Conservation (phyloP, 225 moss, liverwort and hornwort species). For the Lunularia cruciata region DNA sequence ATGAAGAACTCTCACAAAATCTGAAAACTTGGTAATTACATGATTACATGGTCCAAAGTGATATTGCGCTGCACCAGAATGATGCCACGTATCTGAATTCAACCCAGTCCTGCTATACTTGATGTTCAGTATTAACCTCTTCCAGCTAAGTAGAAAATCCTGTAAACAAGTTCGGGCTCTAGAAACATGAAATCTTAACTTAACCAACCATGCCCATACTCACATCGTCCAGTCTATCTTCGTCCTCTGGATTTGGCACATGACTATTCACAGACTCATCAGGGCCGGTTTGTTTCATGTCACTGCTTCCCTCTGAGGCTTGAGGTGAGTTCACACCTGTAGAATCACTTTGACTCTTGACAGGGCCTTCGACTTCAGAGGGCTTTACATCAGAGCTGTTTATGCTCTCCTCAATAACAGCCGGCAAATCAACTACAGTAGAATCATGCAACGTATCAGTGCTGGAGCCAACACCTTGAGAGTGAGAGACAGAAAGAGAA, state of each 20-base stretch:
- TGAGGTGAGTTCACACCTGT: not conserved
- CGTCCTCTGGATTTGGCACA: not conserved
- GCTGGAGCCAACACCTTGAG: slow-evolving; percentile 8
- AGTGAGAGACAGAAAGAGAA: too few relatives aligned
- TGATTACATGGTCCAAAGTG: too few relatives aligned
- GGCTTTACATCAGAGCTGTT: not conserved
- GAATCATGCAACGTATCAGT: slow-evolving; percentile 9
- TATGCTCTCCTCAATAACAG: not conserved
- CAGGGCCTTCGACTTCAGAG: not conserved
- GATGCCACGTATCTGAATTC: too few relatives aligned
- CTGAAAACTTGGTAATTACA: too few relatives aligned
- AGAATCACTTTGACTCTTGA: slow-evolving; percentile 5
- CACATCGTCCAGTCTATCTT: slow-evolving; percentile 10
- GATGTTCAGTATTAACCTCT: too few relatives aligned
- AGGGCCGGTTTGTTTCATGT: slow-evolving; percentile 7
- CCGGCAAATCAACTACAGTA: slow-evolving; percentile 1
- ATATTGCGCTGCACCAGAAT: too few relatives aligned
- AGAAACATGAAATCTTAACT: too few relatives aligned
- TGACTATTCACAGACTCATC: slow-evolving; percentile 14
- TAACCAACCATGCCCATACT: slow-evolving; percentile 14
- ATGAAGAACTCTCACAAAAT: too few relatives aligned
- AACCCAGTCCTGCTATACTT: too few relatives aligned
- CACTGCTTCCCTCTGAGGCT: slow-evolving; percentile 4
- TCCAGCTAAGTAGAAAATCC: too few relatives aligned
- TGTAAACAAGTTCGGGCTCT: too few relatives aligned